These are phyloP conservation scores for Phalaenopsis hybrid DNA, from an alignment of 116 monocot genomes.

Conservation along the genomic window DNA sequence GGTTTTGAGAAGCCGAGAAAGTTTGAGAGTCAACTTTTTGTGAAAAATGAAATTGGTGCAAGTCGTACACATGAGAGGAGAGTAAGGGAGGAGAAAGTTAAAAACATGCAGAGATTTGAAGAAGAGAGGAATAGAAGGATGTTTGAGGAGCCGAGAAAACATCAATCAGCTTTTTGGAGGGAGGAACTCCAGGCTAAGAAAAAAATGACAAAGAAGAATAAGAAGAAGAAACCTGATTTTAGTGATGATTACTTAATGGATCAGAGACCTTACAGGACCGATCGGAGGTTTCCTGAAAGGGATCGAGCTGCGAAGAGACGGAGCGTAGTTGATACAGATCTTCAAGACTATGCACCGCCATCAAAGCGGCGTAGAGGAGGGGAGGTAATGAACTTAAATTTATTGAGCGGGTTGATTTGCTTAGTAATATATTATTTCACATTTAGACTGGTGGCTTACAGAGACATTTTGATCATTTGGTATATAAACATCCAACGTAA, in stretches of 20 bases:
- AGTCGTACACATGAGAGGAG: slow-evolving; percentile 25
- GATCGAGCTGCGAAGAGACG: slow-evolving; percentile 63
- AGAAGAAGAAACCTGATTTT: slow-evolving; percentile 68
- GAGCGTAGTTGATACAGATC: slow-evolving; percentile 37
- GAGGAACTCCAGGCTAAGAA: slow-evolving; percentile 30
- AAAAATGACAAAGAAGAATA: slow-evolving; percentile 58
- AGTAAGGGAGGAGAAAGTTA: slow-evolving; percentile 39
- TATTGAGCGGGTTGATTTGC: neutral
- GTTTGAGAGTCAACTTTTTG: slow-evolving; percentile 23
- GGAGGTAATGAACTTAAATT: slow-evolving; percentile 36
- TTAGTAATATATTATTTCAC: neutral
- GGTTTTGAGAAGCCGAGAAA: slow-evolving; percentile 28
- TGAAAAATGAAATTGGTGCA: slow-evolving; percentile 24
- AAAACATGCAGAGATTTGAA: slow-evolving; percentile 28
- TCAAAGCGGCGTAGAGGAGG: slow-evolving; percentile 79
- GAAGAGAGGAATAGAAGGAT: slow-evolving; percentile 30
- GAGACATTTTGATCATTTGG: neutral
- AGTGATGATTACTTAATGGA: slow-evolving; percentile 67
- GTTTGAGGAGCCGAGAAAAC: slow-evolving; percentile 40
- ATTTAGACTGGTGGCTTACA: neutral
- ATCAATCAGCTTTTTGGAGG: slow-evolving; percentile 34
- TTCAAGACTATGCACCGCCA: slow-evolving; percentile 46
- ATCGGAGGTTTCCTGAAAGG: slow-evolving; percentile 59
- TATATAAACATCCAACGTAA: too few relatives aligned
- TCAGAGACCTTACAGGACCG: slow-evolving; percentile 53